Evolutionary conservation across 108 stramenopile species (phyloP).

Genomic region (Fistulifera solaris): DNA sequence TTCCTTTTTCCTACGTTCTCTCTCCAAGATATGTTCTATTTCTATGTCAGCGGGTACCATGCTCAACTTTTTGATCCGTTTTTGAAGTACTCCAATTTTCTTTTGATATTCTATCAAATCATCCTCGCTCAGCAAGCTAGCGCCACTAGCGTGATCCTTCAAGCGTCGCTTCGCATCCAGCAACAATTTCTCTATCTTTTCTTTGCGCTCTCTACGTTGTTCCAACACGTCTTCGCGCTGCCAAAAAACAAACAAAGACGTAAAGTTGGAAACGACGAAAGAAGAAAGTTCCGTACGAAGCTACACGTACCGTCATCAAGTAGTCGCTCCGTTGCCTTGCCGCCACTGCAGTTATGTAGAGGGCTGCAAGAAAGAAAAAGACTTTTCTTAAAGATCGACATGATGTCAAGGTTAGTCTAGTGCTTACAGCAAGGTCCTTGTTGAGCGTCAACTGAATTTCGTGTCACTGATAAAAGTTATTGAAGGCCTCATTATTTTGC

Average conservation of each 20-base stretch:
- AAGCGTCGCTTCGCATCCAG: conserved; percentile 2
- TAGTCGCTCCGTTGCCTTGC: too few relatives aligned
- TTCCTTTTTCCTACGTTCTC: conserved; percentile 2
- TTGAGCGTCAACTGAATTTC: too few relatives aligned
- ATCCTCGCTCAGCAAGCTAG: not conserved
- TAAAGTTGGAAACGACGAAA: too few relatives aligned
- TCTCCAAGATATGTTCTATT: conserved; percentile 2
- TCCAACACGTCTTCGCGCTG: conserved; percentile 8
- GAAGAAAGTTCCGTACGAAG: too few relatives aligned
- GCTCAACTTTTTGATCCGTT: conserved; percentile 1
- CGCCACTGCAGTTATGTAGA: too few relatives aligned
- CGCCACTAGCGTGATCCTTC: not conserved
- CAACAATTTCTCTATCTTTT: conserved; percentile 1
- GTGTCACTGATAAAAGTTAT: too few relatives aligned
- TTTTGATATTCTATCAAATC: not conserved
- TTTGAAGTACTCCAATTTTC: conserved; percentile 1
- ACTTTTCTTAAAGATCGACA: too few relatives aligned
- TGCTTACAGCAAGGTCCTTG: too few relatives aligned
- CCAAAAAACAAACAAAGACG: not conserved
- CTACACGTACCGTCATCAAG: too few relatives aligned
- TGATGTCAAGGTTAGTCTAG: too few relatives aligned
- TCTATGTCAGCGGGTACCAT: conserved; percentile 2
- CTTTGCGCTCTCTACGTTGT: not conserved
- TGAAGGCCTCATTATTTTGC: too few relatives aligned
- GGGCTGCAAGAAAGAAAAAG: too few relatives aligned